Evolutionary conservation across 1,284 basidiomycete genomes (phyloP), one percentile per base, ranked within the genome.

Genomic region (Macrocystidia cucumis): DNA sequence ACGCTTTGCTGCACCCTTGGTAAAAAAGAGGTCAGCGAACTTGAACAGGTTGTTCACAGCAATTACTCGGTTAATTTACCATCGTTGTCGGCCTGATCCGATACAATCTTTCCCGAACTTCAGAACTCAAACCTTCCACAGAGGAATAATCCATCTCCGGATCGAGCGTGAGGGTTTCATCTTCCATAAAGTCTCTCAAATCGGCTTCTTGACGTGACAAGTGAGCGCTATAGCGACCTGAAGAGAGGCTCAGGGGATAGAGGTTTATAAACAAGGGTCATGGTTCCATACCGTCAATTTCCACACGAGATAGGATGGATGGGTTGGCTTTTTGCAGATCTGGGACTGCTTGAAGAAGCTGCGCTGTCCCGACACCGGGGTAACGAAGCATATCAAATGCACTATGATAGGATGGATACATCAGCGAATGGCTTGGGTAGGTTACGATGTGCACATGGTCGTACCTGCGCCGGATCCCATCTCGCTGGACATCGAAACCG

Each of bases 361-460:
- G 50, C 1, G 58, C 48, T 0, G 74, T 59, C 2, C 63, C 69
- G 9, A 87, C 57, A 1, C 64, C 61, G 4, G 80, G 78, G 46
- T 80, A 74, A n/a, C 75, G 64, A 9, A 92, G 62, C 50, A 91
- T 63, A 36, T 89, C 78, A 40, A 77, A 88, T 0, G 81, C 87
- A 52, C 87, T 86, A 41, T 26, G 29, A 26, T 23, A 9, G 40
- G 30, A 34, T 20, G 27, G 16, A 21, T 7, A 5, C 26, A 24
- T 7, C 8, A 19, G 16, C 7, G 19, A 5, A 34, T 24, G 8
- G 13, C 17, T 5, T 1, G 26, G 4, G 8, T 19, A 13, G 9
- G 12, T 29, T 16, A 2, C 17, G 3, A 25, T 22, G 29, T 25
- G 25, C 11, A 21, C 7, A 27, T 35, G 4, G 6, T 43, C 59